phyloP scores from a whole-genome alignment of 345 rosid genomes.

The Hirschfeldia incana region DNA sequence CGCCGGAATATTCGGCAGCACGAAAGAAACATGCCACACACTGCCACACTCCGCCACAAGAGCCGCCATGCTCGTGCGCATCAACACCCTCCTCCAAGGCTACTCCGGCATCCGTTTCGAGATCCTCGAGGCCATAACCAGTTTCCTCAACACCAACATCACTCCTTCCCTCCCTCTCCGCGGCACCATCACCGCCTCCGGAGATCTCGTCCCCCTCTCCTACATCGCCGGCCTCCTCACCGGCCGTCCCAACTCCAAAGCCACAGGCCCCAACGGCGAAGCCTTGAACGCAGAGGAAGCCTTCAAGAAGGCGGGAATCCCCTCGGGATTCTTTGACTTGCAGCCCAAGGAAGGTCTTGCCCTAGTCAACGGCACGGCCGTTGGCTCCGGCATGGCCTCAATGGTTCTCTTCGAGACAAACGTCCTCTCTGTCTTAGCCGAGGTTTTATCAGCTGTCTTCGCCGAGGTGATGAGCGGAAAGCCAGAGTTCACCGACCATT shows the following conservation, averaged over 20 bases:
- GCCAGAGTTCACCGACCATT: constrained; percentile 73
- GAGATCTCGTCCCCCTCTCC: constrained; percentile 71
- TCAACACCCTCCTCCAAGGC: constrained; percentile 77
- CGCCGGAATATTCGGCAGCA: constrained; percentile 65
- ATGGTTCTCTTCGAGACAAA: constrained; percentile 66
- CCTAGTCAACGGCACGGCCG: constrained; percentile 72
- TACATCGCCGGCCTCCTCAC: constrained; percentile 65
- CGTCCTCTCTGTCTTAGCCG: constrained; percentile 49
- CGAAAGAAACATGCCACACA: constrained; percentile 57
- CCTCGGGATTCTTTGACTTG: constrained; percentile 55
- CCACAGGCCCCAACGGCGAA: constrained; percentile 57
- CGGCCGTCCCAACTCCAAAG: constrained; percentile 64
- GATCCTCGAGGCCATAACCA: constrained; percentile 64
- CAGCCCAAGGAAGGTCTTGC: constrained; percentile 84
- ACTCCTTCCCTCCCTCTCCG: constrained; percentile 78
- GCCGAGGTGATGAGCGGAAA: constrained; percentile 80
- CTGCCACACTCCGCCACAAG: constrained; percentile 61
- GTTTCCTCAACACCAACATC: constrained; percentile 61
- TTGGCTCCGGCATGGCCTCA: constrained; percentile 75
- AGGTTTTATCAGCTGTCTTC: constrained; percentile 60
- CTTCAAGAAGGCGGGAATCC: constrained; percentile 49
- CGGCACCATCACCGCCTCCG: constrained; percentile 72
- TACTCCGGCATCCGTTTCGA: constrained; percentile 76
- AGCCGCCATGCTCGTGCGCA: constrained; percentile 77
- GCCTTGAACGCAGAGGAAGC: constrained; percentile 49